Evolutionary conservation across 2,329 filamentous ascomycete species (phyloP).

Genomic region (Camillea tinctor): DNA sequence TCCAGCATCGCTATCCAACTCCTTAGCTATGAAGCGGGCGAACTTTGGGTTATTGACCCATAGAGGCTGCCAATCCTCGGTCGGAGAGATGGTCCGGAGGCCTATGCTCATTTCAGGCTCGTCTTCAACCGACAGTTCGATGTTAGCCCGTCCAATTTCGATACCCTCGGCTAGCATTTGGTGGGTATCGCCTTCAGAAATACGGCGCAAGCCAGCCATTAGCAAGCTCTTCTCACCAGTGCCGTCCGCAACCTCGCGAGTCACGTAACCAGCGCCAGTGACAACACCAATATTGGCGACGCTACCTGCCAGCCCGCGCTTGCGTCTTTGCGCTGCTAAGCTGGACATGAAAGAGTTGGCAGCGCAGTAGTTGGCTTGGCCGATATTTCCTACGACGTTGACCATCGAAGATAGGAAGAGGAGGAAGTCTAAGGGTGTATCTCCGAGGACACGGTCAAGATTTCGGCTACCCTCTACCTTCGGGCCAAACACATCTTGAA

Average conservation of each 20-base stretch:
- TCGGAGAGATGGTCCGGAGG: too few relatives aligned
- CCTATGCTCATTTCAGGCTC: too few relatives aligned
- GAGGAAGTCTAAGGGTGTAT: slow-evolving; percentile 26
- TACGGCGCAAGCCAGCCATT: too few relatives aligned
- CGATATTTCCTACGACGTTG: slow-evolving; percentile 3
- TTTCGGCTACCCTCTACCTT: slow-evolving; percentile 38
- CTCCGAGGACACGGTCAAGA: slow-evolving; percentile 32
- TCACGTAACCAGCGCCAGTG: slow-evolving; percentile 8
- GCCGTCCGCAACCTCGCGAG: neutral
- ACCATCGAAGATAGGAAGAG: slow-evolving; percentile 5
- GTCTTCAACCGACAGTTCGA: too few relatives aligned
- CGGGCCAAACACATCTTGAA: slow-evolving; percentile 32
- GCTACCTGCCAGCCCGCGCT: slow-evolving; percentile 7
- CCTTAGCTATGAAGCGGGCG: too few relatives aligned
- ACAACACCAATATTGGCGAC: slow-evolving; percentile 10
- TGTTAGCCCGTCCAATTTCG: too few relatives aligned
- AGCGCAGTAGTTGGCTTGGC: slow-evolving; percentile 12
- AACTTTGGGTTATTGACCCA: too few relatives aligned
- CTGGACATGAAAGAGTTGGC: slow-evolving; percentile 12
- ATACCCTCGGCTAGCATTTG: too few relatives aligned
- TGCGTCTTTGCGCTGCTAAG: slow-evolving; percentile 5
- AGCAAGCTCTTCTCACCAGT: slow-evolving; percentile 22
- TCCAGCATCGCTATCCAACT: too few relatives aligned
- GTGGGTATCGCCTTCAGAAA: too few relatives aligned
- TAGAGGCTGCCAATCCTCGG: too few relatives aligned